phyloP scores from a whole-genome alignment of 257 asterid genomes.

The Penstemon davidsonii region DNA sequence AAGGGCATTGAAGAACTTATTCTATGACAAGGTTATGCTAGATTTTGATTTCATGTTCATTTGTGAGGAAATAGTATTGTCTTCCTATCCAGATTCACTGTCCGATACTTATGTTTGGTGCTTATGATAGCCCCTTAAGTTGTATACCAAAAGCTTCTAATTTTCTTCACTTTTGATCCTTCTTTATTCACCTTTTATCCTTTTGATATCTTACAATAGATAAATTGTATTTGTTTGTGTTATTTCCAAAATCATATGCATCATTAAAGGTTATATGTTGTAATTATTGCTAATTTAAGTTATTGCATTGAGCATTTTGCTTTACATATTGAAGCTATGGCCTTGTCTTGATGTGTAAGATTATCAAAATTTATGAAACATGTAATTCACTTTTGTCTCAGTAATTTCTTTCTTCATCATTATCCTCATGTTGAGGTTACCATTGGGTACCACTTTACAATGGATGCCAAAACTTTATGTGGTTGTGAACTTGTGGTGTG shows the following conservation, averaged over 20 bases:
- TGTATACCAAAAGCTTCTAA: background rate
- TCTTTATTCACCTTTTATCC: background rate
- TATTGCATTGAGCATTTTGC: constrained; percentile 7
- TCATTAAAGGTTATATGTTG: background rate
- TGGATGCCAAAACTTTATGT: background rate
- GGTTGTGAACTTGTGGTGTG: background rate
- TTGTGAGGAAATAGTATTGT: background rate
- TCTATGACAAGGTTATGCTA: background rate
- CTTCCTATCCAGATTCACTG: background rate
- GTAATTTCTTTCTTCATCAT: constrained; percentile 8
- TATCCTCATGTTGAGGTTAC: constrained; percentile 1
- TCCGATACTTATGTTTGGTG: background rate
- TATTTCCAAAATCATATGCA: background rate
- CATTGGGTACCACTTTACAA: background rate
- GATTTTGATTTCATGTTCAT: background rate
- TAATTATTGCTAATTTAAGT: background rate
- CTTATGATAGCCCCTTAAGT: constrained; percentile 5
- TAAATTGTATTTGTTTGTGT: background rate
- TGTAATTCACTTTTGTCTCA: background rate
- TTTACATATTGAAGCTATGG: constrained; percentile 10
- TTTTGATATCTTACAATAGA: background rate
- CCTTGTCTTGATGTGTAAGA: background rate
- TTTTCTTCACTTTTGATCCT: background rate
- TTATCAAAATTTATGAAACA: background rate
- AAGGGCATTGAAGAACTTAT: background rate